Conservation (phyloP, 1,284 basidiomycete genomes). For the Trichosporon asahii region DNA sequence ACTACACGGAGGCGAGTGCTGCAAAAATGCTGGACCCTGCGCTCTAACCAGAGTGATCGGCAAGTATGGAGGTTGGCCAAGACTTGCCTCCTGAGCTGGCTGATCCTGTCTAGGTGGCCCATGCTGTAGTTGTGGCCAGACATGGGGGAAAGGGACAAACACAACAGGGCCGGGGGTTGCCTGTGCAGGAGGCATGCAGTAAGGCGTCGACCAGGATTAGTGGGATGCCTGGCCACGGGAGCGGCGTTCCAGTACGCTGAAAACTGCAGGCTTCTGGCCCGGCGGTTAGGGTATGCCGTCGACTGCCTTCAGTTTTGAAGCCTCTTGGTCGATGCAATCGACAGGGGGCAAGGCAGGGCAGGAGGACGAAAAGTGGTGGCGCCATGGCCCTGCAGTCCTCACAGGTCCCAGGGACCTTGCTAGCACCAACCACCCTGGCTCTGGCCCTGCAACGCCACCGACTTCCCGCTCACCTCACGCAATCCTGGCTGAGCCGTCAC, state of each 20-base stretch:
- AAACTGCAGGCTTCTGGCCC: background rate
- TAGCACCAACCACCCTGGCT: background rate
- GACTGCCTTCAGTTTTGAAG: background rate
- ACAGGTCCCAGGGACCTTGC: background rate
- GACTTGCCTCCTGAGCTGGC: background rate
- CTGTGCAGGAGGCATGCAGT: background rate
- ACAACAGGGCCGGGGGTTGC: background rate
- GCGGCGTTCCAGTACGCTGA: background rate
- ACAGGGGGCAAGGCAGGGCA: background rate
- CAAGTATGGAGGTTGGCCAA: background rate
- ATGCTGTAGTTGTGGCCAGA: background rate
- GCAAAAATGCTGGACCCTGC: background rate
- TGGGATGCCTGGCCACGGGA: background rate
- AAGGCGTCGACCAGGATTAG: background rate
- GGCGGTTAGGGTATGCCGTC: background rate
- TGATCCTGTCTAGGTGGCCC: background rate
- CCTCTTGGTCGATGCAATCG: conserved; percentile 1
- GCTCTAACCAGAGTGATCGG: background rate
- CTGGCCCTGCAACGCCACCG: conserved; percentile 4
- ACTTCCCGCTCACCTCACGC: conserved; percentile 3
- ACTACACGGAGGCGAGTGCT: conserved; percentile 2
- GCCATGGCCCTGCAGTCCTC: background rate
- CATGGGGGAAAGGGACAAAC: background rate
- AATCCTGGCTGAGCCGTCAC: background rate
- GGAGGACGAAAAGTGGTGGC: conserved; percentile 4